phyloP scores from a whole-genome alignment of 768 basidiomycete genomes.

The Phlebiopsis flavidoalba region DNA sequence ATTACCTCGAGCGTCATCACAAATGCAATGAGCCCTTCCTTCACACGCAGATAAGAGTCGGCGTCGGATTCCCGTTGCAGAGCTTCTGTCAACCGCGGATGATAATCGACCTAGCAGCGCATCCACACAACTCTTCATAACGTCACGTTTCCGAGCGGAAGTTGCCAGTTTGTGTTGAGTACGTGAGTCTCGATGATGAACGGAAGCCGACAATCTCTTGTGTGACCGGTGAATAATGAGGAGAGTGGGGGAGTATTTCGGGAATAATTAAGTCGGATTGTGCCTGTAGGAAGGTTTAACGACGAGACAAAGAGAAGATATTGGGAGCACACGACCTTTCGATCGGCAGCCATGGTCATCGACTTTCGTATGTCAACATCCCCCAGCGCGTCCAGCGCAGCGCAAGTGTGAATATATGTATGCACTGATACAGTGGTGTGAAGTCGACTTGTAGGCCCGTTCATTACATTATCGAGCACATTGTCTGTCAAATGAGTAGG shows the following conservation, averaged over 20 bases:
- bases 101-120: slow-evolving; percentile 72
- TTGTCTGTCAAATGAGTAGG: slow-evolving; percentile 61
- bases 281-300: slow-evolving; percentile 47
- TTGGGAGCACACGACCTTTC: slow-evolving; percentile 42
- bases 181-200: slow-evolving; percentile 96
- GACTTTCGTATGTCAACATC: slow-evolving; percentile 83
- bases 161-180: slow-evolving; percentile 75
- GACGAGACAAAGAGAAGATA: neutral
- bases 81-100: slow-evolving; percentile 64
- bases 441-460: slow-evolving; percentile 85
- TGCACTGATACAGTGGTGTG: slow-evolving; percentile 91
- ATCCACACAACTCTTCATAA: slow-evolving; percentile 97
- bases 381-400: slow-evolving; percentile 85
- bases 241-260: slow-evolving; percentile 56
- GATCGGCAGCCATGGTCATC: slow-evolving; percentile 97
- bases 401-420: slow-evolving; percentile 97
- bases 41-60: slow-evolving; percentile 75
- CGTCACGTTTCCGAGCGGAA: slow-evolving; percentile 90
- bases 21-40: slow-evolving; percentile 80
- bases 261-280: slow-evolving; percentile 97
- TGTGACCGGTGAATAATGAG: slow-evolving; percentile 68
- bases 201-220: slow-evolving; percentile 95
- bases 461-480: slow-evolving; percentile 91
- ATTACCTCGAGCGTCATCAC: slow-evolving; percentile 90
- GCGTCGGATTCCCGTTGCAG: slow-evolving; percentile 72